Base-by-base conservation (phyloP, 2,329 filamentous ascomycete genomes). In the Thermoascus crustaceus region DNA sequence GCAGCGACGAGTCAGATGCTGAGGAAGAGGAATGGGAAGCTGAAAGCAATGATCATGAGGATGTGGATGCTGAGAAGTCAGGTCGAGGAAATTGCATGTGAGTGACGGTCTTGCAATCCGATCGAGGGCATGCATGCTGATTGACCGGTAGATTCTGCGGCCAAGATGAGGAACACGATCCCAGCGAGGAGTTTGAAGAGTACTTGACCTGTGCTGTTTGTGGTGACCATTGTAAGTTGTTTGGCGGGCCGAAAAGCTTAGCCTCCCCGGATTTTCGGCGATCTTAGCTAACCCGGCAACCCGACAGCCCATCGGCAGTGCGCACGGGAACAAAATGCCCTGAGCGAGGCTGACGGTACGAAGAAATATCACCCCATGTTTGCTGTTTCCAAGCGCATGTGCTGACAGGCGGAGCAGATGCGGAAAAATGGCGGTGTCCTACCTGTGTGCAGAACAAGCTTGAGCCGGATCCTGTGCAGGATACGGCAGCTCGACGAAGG, bases 241-340 rank as follows among this genome's bases (percentile, higher is more conserved):
- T 18, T 43, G 36, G 34, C 43, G 48, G 46, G 40, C 42, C 44
- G 32, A 43, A 46, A 49, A 41, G 46, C 50, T 52, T 52, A 50
- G 43, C 56, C 54, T 55, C 11, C 40, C 40, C 39, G 35, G 35
- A n/a, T n/a, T 37, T 50, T 41, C 43, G 35, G 40, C 38, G 38
- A 43, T 37, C 36, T 35, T 45, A 48, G 45, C 51, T 57, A 43
- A 59, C 54, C 67, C 67, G 62, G 67, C 61, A 59, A 57, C 53
- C 62, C 59, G 62, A 56, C 67, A 94, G 89, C 87, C 53, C 89
- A 96, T 68, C 80, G 82, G 59, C 82, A 91, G 73, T 95, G 89
- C 64, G 88, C 86, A 39, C 78, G 82, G 54, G 76, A 82, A 56
- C 75, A 77, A 56, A 75, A 75, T 40, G 76, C 76, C 44, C 64